Base-by-base conservation (phyloP, 176 grass and related monocot genomes). In the Phoenix dactylifera region DNA sequence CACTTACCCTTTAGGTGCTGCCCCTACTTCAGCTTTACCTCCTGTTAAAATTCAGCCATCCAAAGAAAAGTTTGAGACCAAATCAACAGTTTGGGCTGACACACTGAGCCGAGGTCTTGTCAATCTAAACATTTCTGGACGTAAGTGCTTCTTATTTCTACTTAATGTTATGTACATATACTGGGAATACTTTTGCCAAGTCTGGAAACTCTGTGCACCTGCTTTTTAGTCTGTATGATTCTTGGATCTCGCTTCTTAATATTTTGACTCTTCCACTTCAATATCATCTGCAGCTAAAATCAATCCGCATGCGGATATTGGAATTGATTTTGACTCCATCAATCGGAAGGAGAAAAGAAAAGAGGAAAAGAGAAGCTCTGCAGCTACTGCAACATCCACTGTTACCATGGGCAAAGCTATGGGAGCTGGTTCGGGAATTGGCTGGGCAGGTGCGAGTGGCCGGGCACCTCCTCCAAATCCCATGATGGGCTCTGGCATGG, bases 281-380 rank as follows among this genome's bases (percentile, higher is more conserved):
- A 7, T 35, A 0, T 35, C 6, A 35, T 35, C 30, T 68, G 50
- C 81, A 98, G 93, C 84, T 67, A 88, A 90, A 80, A 84, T 78
- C 16, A 98, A 98, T 54, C 87, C 87, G 60, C 93, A 98, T 60
- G 87, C 93, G 10, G 87, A 89, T 83, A 88, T 98, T 60, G 93
- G 93, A 65, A 70, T 98, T 65, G 93, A 98, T 64, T 98, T 98
- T 49, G 93, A 88, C 75, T 92, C 93, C 52, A 98, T 98, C 9
- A 98, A 98, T 64, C 84, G 93, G 39, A 98, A 92, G 88, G 93
- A 98, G 44, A 98, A 83, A 71, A 80, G 84, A 51, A 67, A 67
- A 32, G 73, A 86, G 59, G 93, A 98, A 28, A 98, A 81, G 81
- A 98, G 78, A 77, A 69, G 64, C 63, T 66, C 77, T 72, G 55